Base-by-base conservation (phyloP, 805 yeast genomes). In the Debaryomyces prosopidis region DNA sequence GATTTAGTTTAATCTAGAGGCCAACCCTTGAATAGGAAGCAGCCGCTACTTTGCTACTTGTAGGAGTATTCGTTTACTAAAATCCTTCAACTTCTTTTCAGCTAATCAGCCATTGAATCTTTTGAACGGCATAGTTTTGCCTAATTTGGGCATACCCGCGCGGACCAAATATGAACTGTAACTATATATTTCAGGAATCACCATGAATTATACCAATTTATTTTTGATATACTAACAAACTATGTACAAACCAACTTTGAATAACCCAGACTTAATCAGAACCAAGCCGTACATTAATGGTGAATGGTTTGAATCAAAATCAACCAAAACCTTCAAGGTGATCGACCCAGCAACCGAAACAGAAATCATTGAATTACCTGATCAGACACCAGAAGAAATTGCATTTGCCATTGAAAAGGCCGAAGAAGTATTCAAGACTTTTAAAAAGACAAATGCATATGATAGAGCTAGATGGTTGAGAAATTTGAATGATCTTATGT, bases 401-500 rank as follows among this genome's bases (percentile, higher is more conserved):
- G 73, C 69, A 26, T 58, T 56, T 35, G 76, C 85, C 12, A 79
- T 81, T 42, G 69, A 77, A 40, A 65, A 62, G 37, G 80, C 84
- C 2, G 60, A 60, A 39, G 68, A 66, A 2, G 74, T 82, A 0
- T 81, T 78, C 58, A 54, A 70, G 31, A 51, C 65, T 1, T 81
- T 60, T 62, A 76, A 71, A 53, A 70, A 71, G 39, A 76, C 82
- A 2, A 60, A 73, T 9, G 75, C 80, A 20, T 71, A 75, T 49
- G 74, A 78, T 43, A 76, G 85, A 55, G 57, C 84, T 2, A 55
- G 60, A 37, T 75, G 73, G 78, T 65, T 79, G 53, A 69, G 82
- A 59, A 79, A 74, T 38, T 49, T 81, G 53, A 73, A 63, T 61
- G 62, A 76, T 42, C 60, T 80, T 43, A 80, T 81, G 76, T 65